Evolutionary conservation across 495 filamentous ascomycete genomes (phyloP).

Genomic region (Penicillium egyptiacum): DNA sequence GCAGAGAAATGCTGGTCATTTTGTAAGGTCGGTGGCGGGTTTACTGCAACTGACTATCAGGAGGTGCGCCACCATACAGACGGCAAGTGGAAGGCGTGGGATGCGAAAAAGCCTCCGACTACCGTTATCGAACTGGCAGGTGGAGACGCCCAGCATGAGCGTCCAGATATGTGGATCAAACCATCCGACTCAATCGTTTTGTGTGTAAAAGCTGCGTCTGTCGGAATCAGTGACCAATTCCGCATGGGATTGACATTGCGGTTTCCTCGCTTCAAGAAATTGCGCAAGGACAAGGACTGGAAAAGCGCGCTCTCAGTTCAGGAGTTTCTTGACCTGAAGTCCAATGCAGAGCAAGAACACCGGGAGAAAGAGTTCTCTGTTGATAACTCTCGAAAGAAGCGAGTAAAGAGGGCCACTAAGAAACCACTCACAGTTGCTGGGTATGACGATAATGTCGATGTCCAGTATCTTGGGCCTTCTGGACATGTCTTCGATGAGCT

Average conservation of each 20-base stretch:
- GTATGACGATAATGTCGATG: slow-evolving; percentile 50
- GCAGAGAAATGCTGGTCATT: slow-evolving; percentile 82
- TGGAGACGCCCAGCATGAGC: slow-evolving; percentile 69
- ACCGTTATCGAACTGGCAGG: slow-evolving; percentile 81
- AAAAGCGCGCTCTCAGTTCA: slow-evolving; percentile 70
- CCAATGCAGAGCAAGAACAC: slow-evolving; percentile 68
- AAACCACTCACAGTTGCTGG: slow-evolving; percentile 72
- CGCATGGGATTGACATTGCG: slow-evolving; percentile 75
- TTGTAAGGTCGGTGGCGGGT: slow-evolving; percentile 94
- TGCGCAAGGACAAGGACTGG: slow-evolving; percentile 85
- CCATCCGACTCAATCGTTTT: slow-evolving; percentile 85
- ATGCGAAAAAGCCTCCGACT: slow-evolving; percentile 73
- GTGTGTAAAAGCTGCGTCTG: slow-evolving; percentile 85
- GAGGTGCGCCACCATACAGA: slow-evolving; percentile 80
- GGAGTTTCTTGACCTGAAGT: slow-evolving; percentile 73
- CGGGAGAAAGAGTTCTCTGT: slow-evolving; percentile 79
- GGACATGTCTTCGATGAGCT: slow-evolving; percentile 70
- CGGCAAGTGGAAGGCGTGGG: slow-evolving; percentile 88
- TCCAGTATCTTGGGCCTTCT: slow-evolving; percentile 55
- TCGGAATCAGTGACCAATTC: slow-evolving; percentile 72
- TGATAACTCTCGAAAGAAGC: slow-evolving; percentile 68
- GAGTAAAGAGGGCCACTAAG: slow-evolving; percentile 61
- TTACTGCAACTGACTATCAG: slow-evolving; percentile 81
- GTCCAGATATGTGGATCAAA: slow-evolving; percentile 91
- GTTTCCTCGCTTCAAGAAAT: slow-evolving; percentile 85